Evolutionary conservation across 768 basidiomycete genomes (phyloP), one percentile per base, ranked within the genome.

Genomic region (Termitomyces eurrhizus): DNA sequence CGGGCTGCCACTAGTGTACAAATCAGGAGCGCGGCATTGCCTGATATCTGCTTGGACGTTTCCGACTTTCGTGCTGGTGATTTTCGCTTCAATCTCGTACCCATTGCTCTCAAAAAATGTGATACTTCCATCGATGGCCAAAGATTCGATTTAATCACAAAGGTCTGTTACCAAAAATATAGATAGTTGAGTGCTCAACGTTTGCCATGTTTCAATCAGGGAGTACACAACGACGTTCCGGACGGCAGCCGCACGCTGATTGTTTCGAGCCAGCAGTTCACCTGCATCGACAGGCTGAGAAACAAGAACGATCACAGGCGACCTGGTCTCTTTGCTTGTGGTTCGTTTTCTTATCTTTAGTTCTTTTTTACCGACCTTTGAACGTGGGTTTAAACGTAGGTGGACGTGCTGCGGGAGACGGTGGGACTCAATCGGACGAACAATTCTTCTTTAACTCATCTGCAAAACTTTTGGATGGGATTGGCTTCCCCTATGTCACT

Each of bases 21-120:
- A 42, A 67, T 67, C 48, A 63, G 59, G 42, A 69, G 57, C 35
- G 64, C 62, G 18, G 62, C 61, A 2, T 64, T 69, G 6, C 66
- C 69, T 39, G 63, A 70, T 52, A 66, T 63, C 21, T 70, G 69
- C 39, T 68, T 73, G 58, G 69, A 73, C 54, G 68, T 69, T 32
- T 71, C 72, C 11, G 67, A 75, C 64, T 75, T 75, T 66, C 63
- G 67, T 26, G 67, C 70, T 56, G 67, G 69, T n/a, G 69, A 71
- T 48, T 69, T 69, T 39, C 63, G 69, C 39, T 69, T 71, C 61
- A 72, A 75, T 61, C 68, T 75, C 50, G 70, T 75, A 41, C 73
- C 71, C 48, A 44, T 73, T n/a, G 60, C 65, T 4, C 37, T 71
- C 36, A 68, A 67, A 62, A 56, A 58, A 13, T 73, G 74, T 52